Base-by-base conservation (phyloP, 225 moss, liverwort and hornwort genomes). In the Ulota crispa region DNA sequence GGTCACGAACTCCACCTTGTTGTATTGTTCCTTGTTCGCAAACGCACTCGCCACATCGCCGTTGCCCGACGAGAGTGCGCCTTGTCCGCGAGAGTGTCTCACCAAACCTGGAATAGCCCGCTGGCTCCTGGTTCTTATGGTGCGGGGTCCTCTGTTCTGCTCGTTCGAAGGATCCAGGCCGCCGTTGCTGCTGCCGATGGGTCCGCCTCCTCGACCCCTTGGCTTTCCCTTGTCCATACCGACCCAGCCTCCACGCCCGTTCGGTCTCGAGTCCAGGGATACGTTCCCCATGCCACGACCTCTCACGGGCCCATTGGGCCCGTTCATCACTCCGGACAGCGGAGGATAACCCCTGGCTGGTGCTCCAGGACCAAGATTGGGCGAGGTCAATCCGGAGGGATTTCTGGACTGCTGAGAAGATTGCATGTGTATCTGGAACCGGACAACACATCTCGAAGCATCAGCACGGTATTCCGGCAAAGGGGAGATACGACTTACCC, bases 71-170 rank as follows among this genome's bases (percentile, higher is more conserved):
- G 89, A 64, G 85, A 82, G 83, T 61, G 84, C 89, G 76, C 90
- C 89, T 81, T 93, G 96, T 79, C 94, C 99, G 64, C 99, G 90
- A 68, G 78, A 91, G 50, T 99, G 96, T 64, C 99, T 88, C 37
- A 93, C 80, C 45, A 91, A 87, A 73, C 94, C 96, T 21, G 92
- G 94, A 61, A 91, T 83, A 1, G 89, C 78, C 66, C 96, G 91
- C 72, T 96, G 99, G 77, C 89, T 93, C 86, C 99, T 91, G 80
- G 84, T 89, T 87, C 96, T 92, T 73, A 94, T 92, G 20, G 96
- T 99, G 64, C 99, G 92, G 34, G 99, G 99, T 81, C 99, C 99
- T 80, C 99, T 94, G 84, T 99, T 99, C 84, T 99, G 96, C 87
- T 96, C 96, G 70, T 96, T 99, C 85, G 96, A 77, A 47, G 96